Evolutionary conservation across 1,139 yeast species (phyloP).

Genomic region (Keqinozyma sinolaborantium): DNA sequence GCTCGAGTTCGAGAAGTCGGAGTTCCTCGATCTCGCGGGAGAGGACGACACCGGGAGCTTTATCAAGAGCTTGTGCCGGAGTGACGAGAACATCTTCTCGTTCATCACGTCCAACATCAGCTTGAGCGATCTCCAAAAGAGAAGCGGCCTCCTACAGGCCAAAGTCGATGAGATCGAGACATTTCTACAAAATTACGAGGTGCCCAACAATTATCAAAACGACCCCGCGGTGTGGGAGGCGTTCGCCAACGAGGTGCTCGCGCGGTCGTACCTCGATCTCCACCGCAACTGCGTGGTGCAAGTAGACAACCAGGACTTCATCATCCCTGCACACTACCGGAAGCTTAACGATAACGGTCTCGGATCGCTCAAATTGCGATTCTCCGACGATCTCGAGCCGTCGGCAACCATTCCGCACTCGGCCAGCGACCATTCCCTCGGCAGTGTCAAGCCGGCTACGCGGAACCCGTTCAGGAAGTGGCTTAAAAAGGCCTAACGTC

Average conservation of each 20-base stretch:
- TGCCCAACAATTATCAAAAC: conserved; percentile 31
- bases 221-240: conserved; percentile 29
- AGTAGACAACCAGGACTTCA: conserved; percentile 15
- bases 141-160: conserved; percentile 36
- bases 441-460: conserved; percentile 16
- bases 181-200: conserved; percentile 36
- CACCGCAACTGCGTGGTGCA: conserved; percentile 31
- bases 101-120: conserved; percentile 45
- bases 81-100: conserved; percentile 43
- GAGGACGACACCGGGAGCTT: conserved; percentile 51
- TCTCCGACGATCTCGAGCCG: conserved; percentile 11
- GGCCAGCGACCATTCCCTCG: conserved; percentile 22
- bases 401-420: conserved; percentile 18
- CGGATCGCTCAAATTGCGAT: conserved; percentile 30
- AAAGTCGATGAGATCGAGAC: conserved; percentile 33
- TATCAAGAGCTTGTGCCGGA: conserved; percentile 43
- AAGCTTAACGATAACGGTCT: conserved; percentile 31
- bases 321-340: conserved; percentile 16
- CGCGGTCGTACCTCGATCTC: conserved; percentile 30
- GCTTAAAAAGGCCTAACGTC: conserved; percentile 19
- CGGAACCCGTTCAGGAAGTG: conserved; percentile 38
- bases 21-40: conserved; percentile 43
- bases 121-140: conserved; percentile 44
- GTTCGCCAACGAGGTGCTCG: conserved; percentile 30
- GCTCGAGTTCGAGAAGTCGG: conserved; percentile 51